These are phyloP conservation scores for Botryosphaeria agaves DNA, from an alignment of 2,329 filamentous ascomycete species.

Conservation along the genomic window DNA sequence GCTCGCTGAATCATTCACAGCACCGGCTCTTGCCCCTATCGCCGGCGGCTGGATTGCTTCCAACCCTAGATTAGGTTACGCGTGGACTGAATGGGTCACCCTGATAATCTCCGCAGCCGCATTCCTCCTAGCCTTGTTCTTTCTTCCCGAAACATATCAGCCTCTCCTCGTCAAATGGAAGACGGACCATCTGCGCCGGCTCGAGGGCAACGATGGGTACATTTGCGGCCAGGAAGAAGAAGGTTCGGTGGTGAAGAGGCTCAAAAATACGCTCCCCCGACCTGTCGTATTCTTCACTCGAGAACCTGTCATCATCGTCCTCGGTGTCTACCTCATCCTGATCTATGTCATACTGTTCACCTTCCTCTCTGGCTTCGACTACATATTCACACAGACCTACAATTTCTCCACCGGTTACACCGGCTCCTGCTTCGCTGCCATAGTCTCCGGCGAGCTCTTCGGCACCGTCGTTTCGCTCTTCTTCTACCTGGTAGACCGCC, in stretches of 20 bases:
- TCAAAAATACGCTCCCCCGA: slow-evolving; percentile 4
- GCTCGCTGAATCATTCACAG: slow-evolving; percentile 1
- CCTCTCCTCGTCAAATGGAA: slow-evolving; percentile 21
- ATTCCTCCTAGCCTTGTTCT: slow-evolving; percentile 16
- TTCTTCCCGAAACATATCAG: slow-evolving; percentile 33
- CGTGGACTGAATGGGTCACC: slow-evolving; percentile 24
- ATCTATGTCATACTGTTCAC: slow-evolving; percentile 38
- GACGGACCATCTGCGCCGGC: slow-evolving; percentile 12
- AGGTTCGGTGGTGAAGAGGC: slow-evolving; percentile 5
- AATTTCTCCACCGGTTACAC: slow-evolving; percentile 23
- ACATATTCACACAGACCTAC: slow-evolving; percentile 29
- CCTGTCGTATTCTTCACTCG: slow-evolving; percentile 17
- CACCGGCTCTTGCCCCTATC: slow-evolving; percentile 7
- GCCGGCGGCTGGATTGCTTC: slow-evolving; percentile 7
- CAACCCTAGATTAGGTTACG: slow-evolving; percentile 8
- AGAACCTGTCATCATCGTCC: slow-evolving; percentile 27
- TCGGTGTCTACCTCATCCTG: slow-evolving; percentile 33
- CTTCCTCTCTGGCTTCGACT: slow-evolving; percentile 33
- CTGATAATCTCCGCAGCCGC: slow-evolving; percentile 14
- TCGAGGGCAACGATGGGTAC: slow-evolving; percentile 21
- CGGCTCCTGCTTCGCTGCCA: slow-evolving; percentile 26
- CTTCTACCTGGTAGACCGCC: slow-evolving; percentile 12
- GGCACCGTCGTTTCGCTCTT: slow-evolving; percentile 17
- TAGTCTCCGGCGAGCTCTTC: slow-evolving; percentile 24
- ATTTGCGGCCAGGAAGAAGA: slow-evolving; percentile 20